Base-by-base conservation (phyloP, 306 rosid species). In the Clitoria ternatea region DNA sequence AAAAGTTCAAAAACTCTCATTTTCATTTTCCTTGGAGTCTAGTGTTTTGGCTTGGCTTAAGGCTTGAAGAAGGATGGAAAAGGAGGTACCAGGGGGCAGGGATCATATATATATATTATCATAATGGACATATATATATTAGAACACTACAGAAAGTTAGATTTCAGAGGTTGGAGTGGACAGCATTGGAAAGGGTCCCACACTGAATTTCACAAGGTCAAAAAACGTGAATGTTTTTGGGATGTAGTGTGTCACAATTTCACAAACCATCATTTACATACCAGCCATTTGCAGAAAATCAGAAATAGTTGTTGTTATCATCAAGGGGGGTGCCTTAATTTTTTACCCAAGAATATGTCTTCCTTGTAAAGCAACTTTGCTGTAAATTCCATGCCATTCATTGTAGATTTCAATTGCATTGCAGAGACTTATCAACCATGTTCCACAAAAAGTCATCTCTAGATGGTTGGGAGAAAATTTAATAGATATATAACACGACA, bases 311-410 rank as follows among this genome's bases (percentile, higher is more conserved):
- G 79, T 35, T 40, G 61, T 56, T 43, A 77, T 35, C 33, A 69
- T 79, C 76, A 79, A 77, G 83, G 59, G 81, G 82, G 35, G 66
- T 66, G 65, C 7, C 74, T 81, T 78, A 19, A 56, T 78, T 77
- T 73, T 83, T 77, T 84, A 79, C 69, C 29, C 60, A 5, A 60
- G 57, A 54, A 61, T 39, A 75, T 80, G 39, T 77, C 90, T 86
- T 83, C 63, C 33, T 10, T 44, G 42, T 52, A 76, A 86, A 79
- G 90, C 77, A 53, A 57, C 66, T 53, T 79, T 40, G 12, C 24
- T 59, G 64, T 50, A 17, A 40, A 33, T 45, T 65, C 66, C 47
- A 62, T 29, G 20, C 36, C 19, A 24, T 27, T 64, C 43, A 37
- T 7, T 72, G 61, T 2, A 20, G 2, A 49, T n/a, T 69, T 36